Evolutionary conservation across 495 filamentous ascomycete species (phyloP).

Genomic region (Annulohypoxylon moriforme): DNA sequence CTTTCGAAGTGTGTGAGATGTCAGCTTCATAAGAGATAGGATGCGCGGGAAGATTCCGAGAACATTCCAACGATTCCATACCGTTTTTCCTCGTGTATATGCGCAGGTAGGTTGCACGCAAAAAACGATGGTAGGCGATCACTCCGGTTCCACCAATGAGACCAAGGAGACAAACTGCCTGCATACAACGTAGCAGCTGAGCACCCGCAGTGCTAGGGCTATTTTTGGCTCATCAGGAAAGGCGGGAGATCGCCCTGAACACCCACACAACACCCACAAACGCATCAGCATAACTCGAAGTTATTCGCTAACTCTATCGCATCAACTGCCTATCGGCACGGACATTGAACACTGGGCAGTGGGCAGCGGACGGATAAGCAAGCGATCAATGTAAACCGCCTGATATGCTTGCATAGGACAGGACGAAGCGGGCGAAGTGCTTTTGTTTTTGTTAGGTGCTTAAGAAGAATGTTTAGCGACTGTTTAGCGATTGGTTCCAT

Average conservation of each 20-base stretch:
- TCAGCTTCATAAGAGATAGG: constrained; percentile 4
- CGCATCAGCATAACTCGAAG: background rate
- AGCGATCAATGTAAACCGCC: constrained; percentile 20
- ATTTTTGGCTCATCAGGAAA: constrained; percentile 45
- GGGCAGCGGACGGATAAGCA: background rate
- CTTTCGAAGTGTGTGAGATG: background rate
- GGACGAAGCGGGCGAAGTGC: background rate
- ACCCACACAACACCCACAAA: background rate
- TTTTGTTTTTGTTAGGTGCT: constrained; percentile 8
- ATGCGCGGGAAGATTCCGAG: constrained; percentile 31
- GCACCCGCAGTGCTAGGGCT: constrained; percentile 25
- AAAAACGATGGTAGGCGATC: constrained; percentile 26
- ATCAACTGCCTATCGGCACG: constrained; percentile 32
- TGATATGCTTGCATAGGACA: constrained; percentile 27
- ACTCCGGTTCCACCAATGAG: constrained; percentile 30
- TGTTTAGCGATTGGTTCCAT: constrained; percentile 36
- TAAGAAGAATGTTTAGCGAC: constrained; percentile 35
- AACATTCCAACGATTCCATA: constrained; percentile 26
- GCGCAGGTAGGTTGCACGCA: constrained; percentile 16
- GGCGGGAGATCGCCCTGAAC: constrained; percentile 39
- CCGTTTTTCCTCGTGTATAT: constrained; percentile 12
- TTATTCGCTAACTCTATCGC: constrained; percentile 24
- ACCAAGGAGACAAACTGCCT: constrained; percentile 28
- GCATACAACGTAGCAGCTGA: constrained; percentile 44
- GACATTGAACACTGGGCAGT: background rate